These are phyloP conservation scores for Xylariaceae sp. DNA, from an alignment of 2,329 filamentous ascomycete genomes.

Conservation along the genomic window DNA sequence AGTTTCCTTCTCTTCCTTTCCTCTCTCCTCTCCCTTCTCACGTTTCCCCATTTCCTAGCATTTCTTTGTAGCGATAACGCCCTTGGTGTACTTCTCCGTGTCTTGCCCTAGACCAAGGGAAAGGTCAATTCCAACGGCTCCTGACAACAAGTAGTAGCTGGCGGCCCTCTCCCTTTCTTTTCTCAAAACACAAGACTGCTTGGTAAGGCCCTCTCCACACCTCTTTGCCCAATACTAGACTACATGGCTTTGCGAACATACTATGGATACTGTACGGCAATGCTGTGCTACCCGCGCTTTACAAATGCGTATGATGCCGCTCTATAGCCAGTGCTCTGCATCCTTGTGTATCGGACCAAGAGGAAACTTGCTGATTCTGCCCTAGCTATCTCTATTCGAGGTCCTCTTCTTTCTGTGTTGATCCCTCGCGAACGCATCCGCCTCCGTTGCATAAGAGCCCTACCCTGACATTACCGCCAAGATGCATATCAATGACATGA, in stretches of 20 bases:
- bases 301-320: slow-evolving; percentile 10
- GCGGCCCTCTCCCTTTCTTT: slow-evolving; percentile 11
- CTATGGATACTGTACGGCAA: background rate
- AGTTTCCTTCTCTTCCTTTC: slow-evolving; percentile 11
- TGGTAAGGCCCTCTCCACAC: slow-evolving; percentile 20
- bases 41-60: background rate
- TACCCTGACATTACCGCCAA: slow-evolving; percentile 44
- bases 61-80: background rate
- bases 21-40: background rate
- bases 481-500: slow-evolving; percentile 96
- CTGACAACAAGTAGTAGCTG: background rate
- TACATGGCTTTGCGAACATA: background rate
- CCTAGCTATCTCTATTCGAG: no score
- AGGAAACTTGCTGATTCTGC: slow-evolving; percentile 14
- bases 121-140: background rate
- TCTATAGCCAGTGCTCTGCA: background rate
- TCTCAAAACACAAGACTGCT: slow-evolving; percentile 11
- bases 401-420: slow-evolving; percentile 1
- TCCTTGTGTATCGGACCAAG: background rate
- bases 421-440: slow-evolving; percentile 2
- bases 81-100: slow-evolving; percentile 1
- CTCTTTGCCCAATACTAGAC: background rate
- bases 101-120: slow-evolving; percentile 2
- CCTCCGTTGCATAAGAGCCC: background rate
- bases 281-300: slow-evolving; percentile 1